Base-by-base conservation (phyloP, 495 filamentous ascomycete species). In the Trichocladium antarcticum region DNA sequence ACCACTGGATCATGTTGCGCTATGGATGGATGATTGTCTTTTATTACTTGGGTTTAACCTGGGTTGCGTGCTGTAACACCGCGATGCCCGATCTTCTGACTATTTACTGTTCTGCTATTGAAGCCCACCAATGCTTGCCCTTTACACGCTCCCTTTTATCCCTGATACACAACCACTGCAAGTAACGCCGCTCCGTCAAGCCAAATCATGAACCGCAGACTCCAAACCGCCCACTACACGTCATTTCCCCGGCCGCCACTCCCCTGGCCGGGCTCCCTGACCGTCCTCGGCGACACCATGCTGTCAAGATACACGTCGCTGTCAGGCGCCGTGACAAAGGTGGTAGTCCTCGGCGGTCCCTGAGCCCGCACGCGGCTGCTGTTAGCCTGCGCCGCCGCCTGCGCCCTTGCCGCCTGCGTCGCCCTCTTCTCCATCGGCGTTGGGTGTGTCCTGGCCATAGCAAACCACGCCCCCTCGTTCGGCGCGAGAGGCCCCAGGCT, bases 401-500 rank as follows among this genome's bases (percentile, higher is more conserved):
- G 4, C 3, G 24, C 4, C 24, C 8, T 27, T 27, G 24, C 4
- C 24, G 24, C 8, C 24, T 27, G 37, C n/a, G 34, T 36, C 6
- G 45, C 28, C 53, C 59, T 10, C 31, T 32, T 10, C 31, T 2
- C 9, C 31, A 14, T 14, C 9, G 27, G 5, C 27, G 27, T 29
- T 10, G 5, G 5, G 5, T 32, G 31, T 10, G 7, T 10, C 5
- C 11, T 11, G 9, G 11, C 31, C 31, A 32, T 32, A 10, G 31
- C 31, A 10, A 66, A 51, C 48, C 40, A 58, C 6, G 37, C 28
- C 2, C 40, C 42, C 32, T 57, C 57, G n/a, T 49, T 54, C 4
- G 61, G 43, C 1, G 61, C 60, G 15, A 42, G 39, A 3, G 55
- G 53, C 3, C 60, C 62, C 10, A 57, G 61, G 37, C 67, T 70